Percentiles rank a stretch among this genome's conserved stretches.
These are phyloP conservation scores for Mallotus japonicus DNA, from an alignment of 441 rosid genomes.

Conservation along the genomic window DNA sequence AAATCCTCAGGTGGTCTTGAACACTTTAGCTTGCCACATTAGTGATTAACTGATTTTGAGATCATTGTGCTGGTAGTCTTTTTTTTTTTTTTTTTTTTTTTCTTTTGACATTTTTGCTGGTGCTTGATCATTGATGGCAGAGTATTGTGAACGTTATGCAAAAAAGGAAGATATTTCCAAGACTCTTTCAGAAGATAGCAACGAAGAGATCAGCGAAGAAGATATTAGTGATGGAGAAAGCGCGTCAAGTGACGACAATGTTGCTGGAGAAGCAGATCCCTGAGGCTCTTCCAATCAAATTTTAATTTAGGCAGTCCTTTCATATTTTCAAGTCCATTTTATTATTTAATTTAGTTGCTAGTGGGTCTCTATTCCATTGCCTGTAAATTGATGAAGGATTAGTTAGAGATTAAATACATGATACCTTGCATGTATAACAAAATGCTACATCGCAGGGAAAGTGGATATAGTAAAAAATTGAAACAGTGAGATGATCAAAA, in stretches of 20 bases:
- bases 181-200: slow-evolving; percentile 28
- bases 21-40: background rate
- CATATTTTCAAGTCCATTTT: slow-evolving; percentile 1
- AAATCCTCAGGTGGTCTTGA: background rate
- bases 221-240: slow-evolving; percentile 38
- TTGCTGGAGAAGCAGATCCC: slow-evolving; percentile 46
- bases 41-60: background rate
- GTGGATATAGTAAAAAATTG: slow-evolving; percentile 9
- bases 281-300: slow-evolving; percentile 12
- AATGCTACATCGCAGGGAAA: slow-evolving; percentile 4
- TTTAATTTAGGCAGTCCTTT: slow-evolving; percentile 7
- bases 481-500: background rate
- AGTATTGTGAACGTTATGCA: slow-evolving; percentile 49
- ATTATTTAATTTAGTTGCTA: background rate
- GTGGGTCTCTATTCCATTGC: slow-evolving; percentile 4
- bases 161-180: slow-evolving; percentile 40
- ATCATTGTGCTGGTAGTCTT: background rate
- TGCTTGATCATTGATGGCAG: slow-evolving; percentile 29
- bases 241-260: slow-evolving; percentile 40
- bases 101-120: background rate
- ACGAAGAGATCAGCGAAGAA: slow-evolving; percentile 34
- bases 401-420: slow-evolving; percentile 16
- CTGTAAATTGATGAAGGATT: slow-evolving; percentile 23
- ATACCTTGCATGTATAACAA: slow-evolving; percentile 18
- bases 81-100: too few relatives aligned